Evolutionary conservation across 179 eudicot species (phyloP), one percentile per base, ranked within the genome.

Genomic region (Silene vulgaris): DNA sequence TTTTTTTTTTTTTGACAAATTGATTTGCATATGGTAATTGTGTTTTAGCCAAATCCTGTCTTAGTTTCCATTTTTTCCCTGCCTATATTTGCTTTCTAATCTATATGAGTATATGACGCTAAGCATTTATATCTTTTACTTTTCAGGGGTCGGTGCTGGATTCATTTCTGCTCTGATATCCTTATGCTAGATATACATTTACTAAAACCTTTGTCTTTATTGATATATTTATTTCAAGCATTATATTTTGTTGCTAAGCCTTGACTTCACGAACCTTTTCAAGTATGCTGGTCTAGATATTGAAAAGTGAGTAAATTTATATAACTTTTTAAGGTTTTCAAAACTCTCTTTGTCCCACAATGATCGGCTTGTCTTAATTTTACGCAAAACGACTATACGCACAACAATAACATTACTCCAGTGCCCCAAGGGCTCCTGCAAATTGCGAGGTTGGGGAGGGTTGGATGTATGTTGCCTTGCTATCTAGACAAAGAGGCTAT

Each of bases 201-300:
- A 11, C 61, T 57, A 7, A 32, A 28, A 75, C 20, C 35, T 48
- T 71, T 37, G 48, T 13, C 37, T 75, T 73, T 63, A 29, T 74
- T 79, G 65, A 54, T 77, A 60, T 52, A n/a, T 71, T 64, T 65
- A 26, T 16, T 50, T 21, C 29, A 50, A 61, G 65, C 59, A 64
- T 74, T 23, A 57, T 11, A 61, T 74, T 62, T 35, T 61, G 17
- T 28, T 77, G 84, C 84, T 70, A 77, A 80, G 64, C 96, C 99
- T 96, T 96, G 85, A 96, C 94, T 73, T 64, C 87, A 65, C 28
- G 81, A 81, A 96, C 99, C 98, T 96, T 74, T 96, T 96, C 79
- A 96, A 96, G 86, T 96, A 96, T 96, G 98, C 99, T 28, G 99
- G 98, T 69, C 85, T 96, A 76, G 98, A 96, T 78, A 90, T 96